Percentiles rank a stretch among this genome's conserved stretches.
Evolutionary conservation across 2,329 filamentous ascomycete species (phyloP).

Genomic region (Trichoderma oligosporum): DNA sequence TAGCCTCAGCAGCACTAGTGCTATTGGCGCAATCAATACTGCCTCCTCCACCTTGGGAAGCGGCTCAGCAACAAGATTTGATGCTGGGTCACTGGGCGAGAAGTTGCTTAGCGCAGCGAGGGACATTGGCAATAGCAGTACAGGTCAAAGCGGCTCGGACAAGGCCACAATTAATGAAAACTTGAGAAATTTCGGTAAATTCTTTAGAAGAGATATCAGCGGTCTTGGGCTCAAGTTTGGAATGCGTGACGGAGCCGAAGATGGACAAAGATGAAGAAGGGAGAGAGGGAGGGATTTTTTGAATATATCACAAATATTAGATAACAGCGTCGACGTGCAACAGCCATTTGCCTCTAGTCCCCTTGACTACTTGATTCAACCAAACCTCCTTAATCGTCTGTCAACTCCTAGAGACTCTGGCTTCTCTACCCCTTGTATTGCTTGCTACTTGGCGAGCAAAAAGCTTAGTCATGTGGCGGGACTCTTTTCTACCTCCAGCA

Average conservation of each 20-base stretch:
- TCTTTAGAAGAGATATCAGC: slow-evolving; percentile 85
- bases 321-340: neutral
- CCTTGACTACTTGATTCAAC: neutral
- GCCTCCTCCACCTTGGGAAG: slow-evolving; percentile 41
- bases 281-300: neutral
- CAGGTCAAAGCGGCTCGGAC: slow-evolving; percentile 44
- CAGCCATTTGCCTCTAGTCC: neutral
- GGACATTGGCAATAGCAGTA: slow-evolving; percentile 61
- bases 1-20: slow-evolving; percentile 34
- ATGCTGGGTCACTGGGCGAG: slow-evolving; percentile 77
- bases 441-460: neutral
- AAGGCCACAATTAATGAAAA: slow-evolving; percentile 85
- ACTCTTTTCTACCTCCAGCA: neutral
- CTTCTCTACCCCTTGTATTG: neutral
- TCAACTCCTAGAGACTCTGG: neutral
- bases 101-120: slow-evolving; percentile 83
- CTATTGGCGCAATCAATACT: slow-evolving; percentile 38
- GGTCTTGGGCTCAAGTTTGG: slow-evolving; percentile 71
- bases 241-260: slow-evolving; percentile 44
- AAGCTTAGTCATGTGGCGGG: neutral
- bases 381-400: neutral
- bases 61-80: slow-evolving; percentile 58
- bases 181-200: slow-evolving; percentile 91
- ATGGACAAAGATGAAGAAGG: slow-evolving; percentile 24
- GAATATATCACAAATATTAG: slow-evolving; percentile 5